Evolutionary conservation across 345 rosid species (phyloP), one percentile per base, ranked within the genome.

Genomic region (Viola odorata): DNA sequence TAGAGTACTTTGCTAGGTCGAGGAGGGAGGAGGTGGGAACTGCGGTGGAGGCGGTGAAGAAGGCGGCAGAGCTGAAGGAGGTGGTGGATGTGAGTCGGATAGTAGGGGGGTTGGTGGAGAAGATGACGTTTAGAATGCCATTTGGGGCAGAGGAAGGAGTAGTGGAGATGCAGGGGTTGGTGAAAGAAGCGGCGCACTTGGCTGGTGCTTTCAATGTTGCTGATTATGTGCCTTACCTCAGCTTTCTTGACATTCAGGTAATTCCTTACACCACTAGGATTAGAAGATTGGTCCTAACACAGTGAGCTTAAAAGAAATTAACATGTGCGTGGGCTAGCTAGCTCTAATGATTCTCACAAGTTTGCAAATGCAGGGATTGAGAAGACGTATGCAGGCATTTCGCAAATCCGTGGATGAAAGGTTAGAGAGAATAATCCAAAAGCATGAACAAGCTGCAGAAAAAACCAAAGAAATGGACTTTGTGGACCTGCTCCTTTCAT

Each of bases 201-300:
- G 14, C 45, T 5, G 77, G 77, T 45, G 61, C 72, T 68, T 57
- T 73, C 54, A 73, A 73, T 44, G 14, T 73, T 5, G 41, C 73
- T 1, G 73, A 73, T 53, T 73, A 62, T 13, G 45, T 73, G 12
- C 68, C 73, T 39, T 68, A 39, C 50, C 32, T 58, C 5, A 69
- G 32, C 3, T 36, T 66, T 0, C 52, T 68, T 39, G 77, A 73
- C 41, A 49, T 68, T 58, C 77, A 73, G 69, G 77, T 73, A 67
- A 6, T n/a, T 48, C 4, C 14, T 17, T 4, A 3, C 36, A 45
- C 12, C 1, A 10, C 38, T 11, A 17, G 10, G 7, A 17, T 17
- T 6, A 44, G 12, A 44, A 44, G 12, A 44, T 44, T 44, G 47
- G 7, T 7, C 12, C 47, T 11, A 44, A 44, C 9, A 1, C 7